Evolutionary conservation across 129 eudicot species (phyloP).

Genomic region (Helichrysum umbraculigerum): DNA sequence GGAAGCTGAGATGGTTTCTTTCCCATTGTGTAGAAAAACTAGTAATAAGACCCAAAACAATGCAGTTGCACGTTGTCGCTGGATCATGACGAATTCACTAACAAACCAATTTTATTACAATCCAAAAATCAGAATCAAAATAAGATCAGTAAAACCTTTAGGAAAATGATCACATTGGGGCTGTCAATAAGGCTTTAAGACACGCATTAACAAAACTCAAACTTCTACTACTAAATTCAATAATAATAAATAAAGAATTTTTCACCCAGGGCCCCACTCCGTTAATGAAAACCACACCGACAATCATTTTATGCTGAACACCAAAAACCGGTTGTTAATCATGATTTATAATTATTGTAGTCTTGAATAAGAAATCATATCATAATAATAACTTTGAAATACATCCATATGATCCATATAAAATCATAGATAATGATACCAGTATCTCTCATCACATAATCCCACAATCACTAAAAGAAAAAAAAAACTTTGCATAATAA

Average conservation of each 20-base stretch:
- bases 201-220: neutral
- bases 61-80: constrained; percentile 25
- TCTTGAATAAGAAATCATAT: too few relatives aligned
- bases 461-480: neutral
- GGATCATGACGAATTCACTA: constrained; percentile 40
- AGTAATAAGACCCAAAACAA: constrained; percentile 51
- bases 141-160: neutral
- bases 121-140: too few relatives aligned
- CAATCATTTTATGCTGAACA: neutral
- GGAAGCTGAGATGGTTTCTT: constrained; percentile 50
- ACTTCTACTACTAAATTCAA: too few relatives aligned
- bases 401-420: neutral
- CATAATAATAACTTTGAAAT: neutral
- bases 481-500: neutral
- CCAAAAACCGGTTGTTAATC: neutral
- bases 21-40: constrained; percentile 39
- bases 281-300: too few relatives aligned
- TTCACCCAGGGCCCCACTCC: too few relatives aligned
- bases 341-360: too few relatives aligned
- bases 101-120: neutral
- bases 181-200: too few relatives aligned
- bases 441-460: too few relatives aligned
- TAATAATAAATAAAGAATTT: too few relatives aligned
- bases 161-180: too few relatives aligned
- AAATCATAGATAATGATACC: neutral